Evolutionary conservation across 306 rosid genomes (phyloP), one percentile per base, ranked within the genome.

Genomic region (Glycyrrhiza uralensis): DNA sequence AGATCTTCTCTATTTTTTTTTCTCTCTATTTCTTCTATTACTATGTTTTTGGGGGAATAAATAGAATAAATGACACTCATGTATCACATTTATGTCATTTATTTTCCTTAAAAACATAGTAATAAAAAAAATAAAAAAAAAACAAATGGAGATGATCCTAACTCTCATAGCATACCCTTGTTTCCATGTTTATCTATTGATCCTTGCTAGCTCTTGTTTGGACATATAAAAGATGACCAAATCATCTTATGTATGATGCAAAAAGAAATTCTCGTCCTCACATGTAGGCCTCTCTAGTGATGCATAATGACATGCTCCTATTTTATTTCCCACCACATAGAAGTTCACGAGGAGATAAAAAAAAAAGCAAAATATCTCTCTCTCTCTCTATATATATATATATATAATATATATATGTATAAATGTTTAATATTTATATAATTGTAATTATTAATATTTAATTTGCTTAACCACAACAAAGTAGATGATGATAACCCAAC

Each of bases 251-350:
- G 23, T 45, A 22, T 14, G 23, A 4, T 66, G 26, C 66, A 75
- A 33, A 14, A 6, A 50, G 1, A 33, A 67, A 33, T 0, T 57
- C 39, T n/a, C n/a, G n/a, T n/a, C n/a, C n/a, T 76, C 76, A 76
- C 81, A 36, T 76, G 76, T 76, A 76, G 81, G 81, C 81, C 81
- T 68, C 72, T 63, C 70, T 35, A n/a, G 1, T 30, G n/a, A 5
- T 57, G 39, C 81, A 61, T 68, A 14, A 67, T 46, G 32, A 12
- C 54, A 68, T 51, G 1, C 28, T 64, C 10, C 14, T 24, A 1
- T 30, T 8, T 44, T 18, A 6, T 39, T 26, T 4, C 22, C 52
- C 52, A 64, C n/a, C 26, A n/a, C 38, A n/a, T 26, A 20, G 2
- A 36, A 36, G 0, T 50, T 51, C 59, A 52, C 4, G 19, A 54